Conservation (phyloP, 768 basidiomycete species). For the Calocybe indica region DNA sequence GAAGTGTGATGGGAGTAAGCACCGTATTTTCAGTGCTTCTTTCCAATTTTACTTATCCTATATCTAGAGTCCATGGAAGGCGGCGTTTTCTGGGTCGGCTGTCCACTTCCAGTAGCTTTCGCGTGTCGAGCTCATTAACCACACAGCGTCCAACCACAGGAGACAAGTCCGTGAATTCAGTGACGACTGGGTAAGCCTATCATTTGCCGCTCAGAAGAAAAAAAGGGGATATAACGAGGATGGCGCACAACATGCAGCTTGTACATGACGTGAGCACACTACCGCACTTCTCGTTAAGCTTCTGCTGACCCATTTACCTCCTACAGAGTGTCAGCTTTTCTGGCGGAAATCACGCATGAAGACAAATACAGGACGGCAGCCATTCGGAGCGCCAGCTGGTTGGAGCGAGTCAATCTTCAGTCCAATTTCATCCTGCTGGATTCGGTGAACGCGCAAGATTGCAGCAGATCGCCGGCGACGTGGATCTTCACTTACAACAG, state of each 20-base stretch:
- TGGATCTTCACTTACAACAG: slow-evolving; percentile 53
- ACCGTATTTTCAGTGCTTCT: background rate
- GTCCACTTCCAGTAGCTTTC: background rate
- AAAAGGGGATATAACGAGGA: background rate
- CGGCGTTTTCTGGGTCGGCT: slow-evolving; percentile 47
- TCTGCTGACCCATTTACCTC: background rate
- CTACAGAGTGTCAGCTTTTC: slow-evolving; percentile 40
- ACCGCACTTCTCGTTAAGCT: background rate
- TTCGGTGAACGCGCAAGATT: slow-evolving; percentile 39
- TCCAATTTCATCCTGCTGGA: slow-evolving; percentile 37
- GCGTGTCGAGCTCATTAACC: background rate
- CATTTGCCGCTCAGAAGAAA: background rate
- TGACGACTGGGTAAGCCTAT: slow-evolving; percentile 40
- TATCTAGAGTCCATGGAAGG: slow-evolving; percentile 42
- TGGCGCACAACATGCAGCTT: slow-evolving; percentile 16
- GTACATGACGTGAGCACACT: slow-evolving; percentile 29
- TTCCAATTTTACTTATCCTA: background rate
- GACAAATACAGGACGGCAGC: slow-evolving; percentile 41
- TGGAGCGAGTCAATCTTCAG: slow-evolving; percentile 39
- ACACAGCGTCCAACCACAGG: slow-evolving; percentile 35
- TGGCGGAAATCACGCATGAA: slow-evolving; percentile 39
- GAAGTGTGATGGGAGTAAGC: slow-evolving; percentile 39
- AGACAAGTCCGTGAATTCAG: slow-evolving; percentile 40
- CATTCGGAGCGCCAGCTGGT: slow-evolving; percentile 41
- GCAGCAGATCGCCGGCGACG: slow-evolving; percentile 34